Percentiles rank a stretch among this genome's conserved stretches.
Evolutionary conservation across 768 basidiomycete genomes (phyloP).

Genomic region (Lactarius sanguifluus): DNA sequence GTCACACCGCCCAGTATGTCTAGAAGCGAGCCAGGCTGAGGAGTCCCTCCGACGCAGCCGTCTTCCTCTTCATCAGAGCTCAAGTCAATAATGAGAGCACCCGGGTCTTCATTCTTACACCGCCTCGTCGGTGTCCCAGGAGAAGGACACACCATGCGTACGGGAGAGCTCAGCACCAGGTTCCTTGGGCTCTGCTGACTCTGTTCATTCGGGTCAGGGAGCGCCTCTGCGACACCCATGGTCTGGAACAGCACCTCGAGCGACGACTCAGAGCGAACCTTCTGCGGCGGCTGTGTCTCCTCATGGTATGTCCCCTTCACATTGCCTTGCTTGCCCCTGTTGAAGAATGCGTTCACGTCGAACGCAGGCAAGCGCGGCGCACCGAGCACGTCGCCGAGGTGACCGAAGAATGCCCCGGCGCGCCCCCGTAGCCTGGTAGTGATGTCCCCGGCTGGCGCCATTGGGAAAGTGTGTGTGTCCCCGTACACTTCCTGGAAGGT

Average conservation of each 20-base stretch:
- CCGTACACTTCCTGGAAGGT: background rate
- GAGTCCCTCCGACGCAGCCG: background rate
- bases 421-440: background rate
- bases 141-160: background rate
- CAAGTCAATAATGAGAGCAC: background rate
- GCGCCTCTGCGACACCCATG: background rate
- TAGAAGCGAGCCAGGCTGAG: background rate
- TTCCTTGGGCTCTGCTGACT: background rate
- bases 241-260: background rate
- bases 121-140: background rate
- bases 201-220: background rate
- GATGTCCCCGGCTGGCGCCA: background rate
- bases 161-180: background rate
- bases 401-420: background rate
- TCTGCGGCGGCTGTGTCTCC: background rate
- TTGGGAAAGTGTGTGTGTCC: background rate
- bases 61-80: constrained; percentile 3
- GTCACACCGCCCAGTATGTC: background rate
- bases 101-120: background rate
- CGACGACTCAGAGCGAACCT: background rate
- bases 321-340: background rate
- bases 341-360: background rate
- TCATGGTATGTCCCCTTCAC: background rate
- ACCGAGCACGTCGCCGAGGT: background rate
- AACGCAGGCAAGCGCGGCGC: background rate